Evolutionary conservation across 2,329 filamentous ascomycete genomes (phyloP).

Genomic region (Exserohilum turcica): DNA sequence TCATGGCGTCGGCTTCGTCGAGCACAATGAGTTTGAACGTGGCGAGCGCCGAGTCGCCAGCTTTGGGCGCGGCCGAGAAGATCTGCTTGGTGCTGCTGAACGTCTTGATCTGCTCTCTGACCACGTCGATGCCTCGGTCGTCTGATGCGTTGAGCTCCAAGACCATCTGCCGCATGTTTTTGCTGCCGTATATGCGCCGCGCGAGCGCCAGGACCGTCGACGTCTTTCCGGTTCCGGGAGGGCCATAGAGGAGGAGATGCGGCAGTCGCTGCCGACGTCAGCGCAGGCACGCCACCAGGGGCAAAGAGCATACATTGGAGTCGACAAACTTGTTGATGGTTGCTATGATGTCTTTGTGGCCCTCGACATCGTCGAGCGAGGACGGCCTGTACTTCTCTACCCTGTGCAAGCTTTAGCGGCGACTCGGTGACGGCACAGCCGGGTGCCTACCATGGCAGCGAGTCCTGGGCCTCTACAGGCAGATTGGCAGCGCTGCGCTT

Average conservation of each 20-base stretch:
- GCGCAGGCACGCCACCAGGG: neutral
- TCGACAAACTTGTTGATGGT: constrained; percentile 99
- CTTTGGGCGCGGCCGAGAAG: constrained; percentile 68
- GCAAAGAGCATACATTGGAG: constrained; percentile 66
- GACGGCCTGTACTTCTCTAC: constrained; percentile 96
- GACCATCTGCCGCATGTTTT: constrained; percentile 98
- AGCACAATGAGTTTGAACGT: constrained; percentile 95
- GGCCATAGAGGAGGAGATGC: constrained; percentile 94
- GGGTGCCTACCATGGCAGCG: constrained; percentile 76
- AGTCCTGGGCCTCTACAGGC: constrained; percentile 91
- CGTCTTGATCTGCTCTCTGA: constrained; percentile 96
- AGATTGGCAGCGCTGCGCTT: constrained; percentile 92
- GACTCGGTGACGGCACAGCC: fast-evolving
- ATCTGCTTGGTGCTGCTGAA: constrained; percentile 99
- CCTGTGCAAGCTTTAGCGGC: constrained; percentile 55
- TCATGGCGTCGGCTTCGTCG: constrained; percentile 99
- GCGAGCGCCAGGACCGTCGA: constrained; percentile 94
- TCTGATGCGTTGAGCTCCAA: constrained; percentile 97
- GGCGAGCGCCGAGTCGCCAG: constrained; percentile 62
- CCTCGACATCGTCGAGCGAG: constrained; percentile 88
- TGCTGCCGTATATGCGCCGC: constrained; percentile 85
- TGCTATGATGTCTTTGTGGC: constrained; percentile 94
- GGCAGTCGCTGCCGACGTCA: constrained; percentile 68
- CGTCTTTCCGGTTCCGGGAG: constrained; percentile 95
- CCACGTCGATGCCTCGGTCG: constrained; percentile 96